Percentiles rank a stretch among this genome's conserved stretches.
Conservation (phyloP, 2,329 filamentous ascomycete genomes). For the Penicillium olsonii region DNA sequence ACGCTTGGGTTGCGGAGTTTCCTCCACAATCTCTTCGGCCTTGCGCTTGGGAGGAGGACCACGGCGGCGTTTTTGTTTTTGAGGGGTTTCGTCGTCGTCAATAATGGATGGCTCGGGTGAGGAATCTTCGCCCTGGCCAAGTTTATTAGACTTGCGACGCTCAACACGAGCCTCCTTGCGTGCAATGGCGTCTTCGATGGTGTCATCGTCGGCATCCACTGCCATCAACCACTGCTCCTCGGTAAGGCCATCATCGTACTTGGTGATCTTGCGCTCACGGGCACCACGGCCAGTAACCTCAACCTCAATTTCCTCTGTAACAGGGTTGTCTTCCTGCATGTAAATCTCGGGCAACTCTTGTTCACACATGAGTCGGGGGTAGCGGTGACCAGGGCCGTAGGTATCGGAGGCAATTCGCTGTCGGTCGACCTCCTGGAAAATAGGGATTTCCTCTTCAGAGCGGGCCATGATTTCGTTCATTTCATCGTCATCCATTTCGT, state of each 20-base stretch:
- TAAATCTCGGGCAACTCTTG: slow-evolving; percentile 93
- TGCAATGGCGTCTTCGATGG: slow-evolving; percentile 86
- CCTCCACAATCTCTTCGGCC: slow-evolving; percentile 73
- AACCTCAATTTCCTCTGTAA: slow-evolving; percentile 72
- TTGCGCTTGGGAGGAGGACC: slow-evolving; percentile 82
- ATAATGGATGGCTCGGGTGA: slow-evolving; percentile 80
- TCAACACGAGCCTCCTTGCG: slow-evolving; percentile 85
- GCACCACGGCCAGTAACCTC: slow-evolving; percentile 84
- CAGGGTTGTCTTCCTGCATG: slow-evolving; percentile 78
- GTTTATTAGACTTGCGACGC: slow-evolving; percentile 73
- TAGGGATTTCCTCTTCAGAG: slow-evolving; percentile 72
- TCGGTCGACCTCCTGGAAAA: slow-evolving; percentile 83
- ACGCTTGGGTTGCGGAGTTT: slow-evolving; percentile 74
- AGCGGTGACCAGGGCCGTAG: slow-evolving; percentile 71
- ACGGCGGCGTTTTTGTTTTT: slow-evolving; percentile 78
- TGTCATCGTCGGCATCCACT: slow-evolving; percentile 94
- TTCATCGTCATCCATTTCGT: slow-evolving; percentile 98
- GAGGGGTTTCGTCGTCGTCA: slow-evolving; percentile 79
- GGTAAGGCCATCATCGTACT: slow-evolving; percentile 94
- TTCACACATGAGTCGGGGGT: slow-evolving; percentile 82
- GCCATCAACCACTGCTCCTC: slow-evolving; percentile 99
- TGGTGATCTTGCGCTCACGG: slow-evolving; percentile 89
- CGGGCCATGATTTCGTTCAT: slow-evolving; percentile 92
- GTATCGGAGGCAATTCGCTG: slow-evolving; percentile 65
- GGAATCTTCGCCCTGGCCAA: slow-evolving; percentile 61